phyloP scores from a whole-genome alignment of 805 yeast species.

The Candida sithepensis region DNA sequence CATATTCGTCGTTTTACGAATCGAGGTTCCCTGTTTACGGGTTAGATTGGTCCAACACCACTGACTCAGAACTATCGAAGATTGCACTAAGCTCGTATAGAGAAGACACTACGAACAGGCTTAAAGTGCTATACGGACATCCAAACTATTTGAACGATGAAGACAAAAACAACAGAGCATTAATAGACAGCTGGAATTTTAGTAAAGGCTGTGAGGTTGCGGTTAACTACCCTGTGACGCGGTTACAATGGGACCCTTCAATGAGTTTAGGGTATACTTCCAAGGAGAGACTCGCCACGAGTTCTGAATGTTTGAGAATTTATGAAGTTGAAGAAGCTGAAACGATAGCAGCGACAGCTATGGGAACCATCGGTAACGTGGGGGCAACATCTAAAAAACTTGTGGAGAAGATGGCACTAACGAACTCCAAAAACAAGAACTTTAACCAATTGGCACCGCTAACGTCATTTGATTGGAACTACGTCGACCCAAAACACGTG shows the following conservation, averaged over 20 bases:
- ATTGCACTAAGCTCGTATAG: conserved; percentile 74
- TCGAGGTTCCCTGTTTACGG: conserved; percentile 48
- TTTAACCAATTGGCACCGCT: conserved; percentile 74
- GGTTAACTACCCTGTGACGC: conserved; percentile 67
- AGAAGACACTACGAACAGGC: conserved; percentile 69
- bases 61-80: conserved; percentile 36
- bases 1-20: conserved; percentile 41
- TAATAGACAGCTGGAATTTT: conserved; percentile 37
- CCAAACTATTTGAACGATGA: conserved; percentile 18
- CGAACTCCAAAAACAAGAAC: conserved; percentile 40
- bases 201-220: conserved; percentile 46
- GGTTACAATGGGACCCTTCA: conserved; percentile 69
- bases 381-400: conserved; percentile 16
- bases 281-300: conserved; percentile 54
- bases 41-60: conserved; percentile 47
- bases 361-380: conserved; percentile 3
- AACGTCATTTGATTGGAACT: conserved; percentile 93
- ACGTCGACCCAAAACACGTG: conserved; percentile 59
- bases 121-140: conserved; percentile 47
- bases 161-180: conserved; percentile 19
- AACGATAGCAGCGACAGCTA: not conserved
- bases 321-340: conserved; percentile 27
- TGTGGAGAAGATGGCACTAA: conserved; percentile 39
- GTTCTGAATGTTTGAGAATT: conserved; percentile 68
- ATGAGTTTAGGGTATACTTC: conserved; percentile 24